Base-by-base conservation (phyloP, 2,329 filamentous ascomycete species). In the Ustulina deusta region DNA sequence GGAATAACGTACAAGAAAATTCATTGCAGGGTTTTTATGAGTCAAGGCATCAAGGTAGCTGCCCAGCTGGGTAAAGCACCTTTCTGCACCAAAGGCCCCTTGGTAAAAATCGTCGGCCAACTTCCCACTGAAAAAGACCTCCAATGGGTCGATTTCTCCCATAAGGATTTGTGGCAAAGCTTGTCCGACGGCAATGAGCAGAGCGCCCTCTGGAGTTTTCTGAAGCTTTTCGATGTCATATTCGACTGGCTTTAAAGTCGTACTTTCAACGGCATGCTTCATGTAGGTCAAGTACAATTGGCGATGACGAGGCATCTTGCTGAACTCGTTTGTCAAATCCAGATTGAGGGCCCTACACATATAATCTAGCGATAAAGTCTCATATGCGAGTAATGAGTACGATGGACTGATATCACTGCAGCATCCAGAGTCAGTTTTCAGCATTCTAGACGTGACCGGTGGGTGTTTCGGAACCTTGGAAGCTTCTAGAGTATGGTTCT, bases 91-190 rank as follows among this genome's bases (percentile, higher is more conserved):
- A 48, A 70, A 71, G 1, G 57, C 69, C n/a, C 60, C 44, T 44
- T 68, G 69, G 20, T 71, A 70, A 56, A 70, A 70, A 51, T 71
- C 68, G n/a, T 71, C 62, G 42, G 64, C 66, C 27, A 73, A 38
- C 62, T 71, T 67, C 20, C 38, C 65, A 40, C 59, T 66, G 56
- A 64, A 74, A 60, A 71, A 69, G 11, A 60, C 69, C 56, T 65
- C 70, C 22, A 74, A 65, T 6, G 72, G 71, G 55, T 74, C 69
- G 13, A 71, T 65, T n/a, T 71, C 70, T 36, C 65, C 70, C 40
- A 38, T 67, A 11, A 74, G 64, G 11, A 73, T 73, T 7, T 62
- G 67, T 22, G 66, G 69, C 10, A 73, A 61, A 20, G 66, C 69
- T 51, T 70, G 49, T 22, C 72, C 71, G 20, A 74, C 67, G 11